phyloP scores from a whole-genome alignment of 2,329 filamentous ascomycete genomes.

The Bipolaris oryzae region DNA sequence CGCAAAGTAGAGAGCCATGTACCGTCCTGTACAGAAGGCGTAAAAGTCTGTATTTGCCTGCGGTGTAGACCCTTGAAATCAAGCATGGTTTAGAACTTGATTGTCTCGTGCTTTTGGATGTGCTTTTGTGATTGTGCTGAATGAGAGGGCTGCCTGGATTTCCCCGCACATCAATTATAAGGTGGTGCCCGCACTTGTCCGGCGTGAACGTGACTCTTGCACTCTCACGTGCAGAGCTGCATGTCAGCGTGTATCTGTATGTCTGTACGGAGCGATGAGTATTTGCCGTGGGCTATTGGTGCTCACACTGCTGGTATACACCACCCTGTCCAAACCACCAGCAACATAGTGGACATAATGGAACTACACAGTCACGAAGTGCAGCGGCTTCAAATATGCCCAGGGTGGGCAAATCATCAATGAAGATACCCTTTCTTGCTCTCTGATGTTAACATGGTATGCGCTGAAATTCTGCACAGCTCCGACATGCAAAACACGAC shows the following conservation, averaged over 20 bases:
- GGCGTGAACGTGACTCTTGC: slow-evolving; percentile 10
- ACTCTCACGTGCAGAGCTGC: background rate
- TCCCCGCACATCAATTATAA: slow-evolving; percentile 9
- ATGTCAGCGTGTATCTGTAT: background rate
- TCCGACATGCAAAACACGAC: background rate
- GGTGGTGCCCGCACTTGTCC: slow-evolving; percentile 7
- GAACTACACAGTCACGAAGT: background rate
- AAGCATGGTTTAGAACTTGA: slow-evolving; percentile 4
- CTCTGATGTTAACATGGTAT: no score
- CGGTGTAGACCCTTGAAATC: slow-evolving; percentile 7
- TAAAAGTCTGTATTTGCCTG: slow-evolving; percentile 19
- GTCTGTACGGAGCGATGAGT: background rate
- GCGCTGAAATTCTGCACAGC: background rate
- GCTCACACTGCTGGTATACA: background rate
- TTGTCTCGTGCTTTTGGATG: background rate
- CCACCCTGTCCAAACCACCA: background rate
- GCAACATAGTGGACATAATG: background rate
- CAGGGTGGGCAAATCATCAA: no score
- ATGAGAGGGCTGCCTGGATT: background rate
- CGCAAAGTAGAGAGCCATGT: slow-evolving; percentile 20
- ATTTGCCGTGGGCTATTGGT: background rate
- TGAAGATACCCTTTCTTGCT: background rate
- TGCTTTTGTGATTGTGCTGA: slow-evolving; percentile 1
- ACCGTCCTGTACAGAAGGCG: slow-evolving; percentile 4
- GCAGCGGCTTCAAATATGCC: background rate